Percentiles rank a stretch among this genome's conserved stretches.
phyloP scores from a whole-genome alignment of 1,284 basidiomycete species.

The Takashimella tepidaria region DNA sequence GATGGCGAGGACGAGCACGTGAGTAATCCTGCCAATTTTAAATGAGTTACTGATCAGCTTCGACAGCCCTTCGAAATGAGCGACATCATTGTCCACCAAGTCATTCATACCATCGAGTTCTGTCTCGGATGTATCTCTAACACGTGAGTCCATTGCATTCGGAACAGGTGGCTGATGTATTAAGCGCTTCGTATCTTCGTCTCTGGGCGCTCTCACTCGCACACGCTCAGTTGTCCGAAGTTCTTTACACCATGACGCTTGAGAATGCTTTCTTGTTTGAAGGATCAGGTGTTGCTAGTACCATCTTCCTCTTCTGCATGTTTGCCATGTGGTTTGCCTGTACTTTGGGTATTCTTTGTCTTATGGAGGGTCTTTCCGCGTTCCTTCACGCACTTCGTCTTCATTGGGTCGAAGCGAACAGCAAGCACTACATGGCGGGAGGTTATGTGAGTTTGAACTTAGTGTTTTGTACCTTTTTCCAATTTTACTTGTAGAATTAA shows the following conservation, averaged over 20 bases:
- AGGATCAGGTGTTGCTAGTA: slow-evolving; percentile 42
- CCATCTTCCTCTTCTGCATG: slow-evolving; percentile 60
- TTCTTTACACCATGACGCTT: slow-evolving; percentile 83
- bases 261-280: slow-evolving; percentile 52
- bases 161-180: slow-evolving; percentile 7
- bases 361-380: slow-evolving; percentile 94
- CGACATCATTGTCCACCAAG: slow-evolving; percentile 92
- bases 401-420: slow-evolving; percentile 86
- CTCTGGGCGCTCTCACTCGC: slow-evolving; percentile 97
- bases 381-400: slow-evolving; percentile 94
- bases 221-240: slow-evolving; percentile 95
- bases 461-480: too few relatives aligned
- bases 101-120: slow-evolving; percentile 98
- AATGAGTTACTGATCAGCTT: slow-evolving; percentile 41
- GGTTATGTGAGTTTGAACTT: slow-evolving; percentile 58
- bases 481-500: background rate
- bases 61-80: slow-evolving; percentile 75
- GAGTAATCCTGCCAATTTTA: slow-evolving; percentile 11
- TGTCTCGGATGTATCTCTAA: slow-evolving; percentile 98
- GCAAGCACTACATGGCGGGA: slow-evolving; percentile 90
- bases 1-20: slow-evolving; percentile 53
- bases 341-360: slow-evolving; percentile 73
- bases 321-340: slow-evolving; percentile 74
- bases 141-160: slow-evolving; percentile 51
- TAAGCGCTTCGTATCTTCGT: slow-evolving; percentile 85